phyloP scores from a whole-genome alignment of 2,329 filamentous ascomycete species.

The Cryphonectria japonica region DNA sequence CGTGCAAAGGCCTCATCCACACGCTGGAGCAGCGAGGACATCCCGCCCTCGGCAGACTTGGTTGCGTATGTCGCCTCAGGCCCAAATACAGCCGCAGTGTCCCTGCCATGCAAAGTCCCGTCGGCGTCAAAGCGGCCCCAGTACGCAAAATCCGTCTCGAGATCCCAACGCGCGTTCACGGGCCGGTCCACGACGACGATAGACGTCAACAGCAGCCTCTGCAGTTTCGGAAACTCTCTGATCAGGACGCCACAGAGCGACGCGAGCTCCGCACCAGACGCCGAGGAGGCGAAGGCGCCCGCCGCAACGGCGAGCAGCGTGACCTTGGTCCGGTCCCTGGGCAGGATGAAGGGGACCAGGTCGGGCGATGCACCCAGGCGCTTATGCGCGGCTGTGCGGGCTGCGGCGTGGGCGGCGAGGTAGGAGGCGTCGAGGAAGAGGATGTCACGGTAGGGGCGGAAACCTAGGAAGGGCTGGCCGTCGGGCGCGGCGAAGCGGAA shows the following conservation, averaged over 20 bases:
- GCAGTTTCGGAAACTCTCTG: slow-evolving; percentile 11
- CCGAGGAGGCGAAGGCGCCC: not conserved
- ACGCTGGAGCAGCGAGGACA: not conserved
- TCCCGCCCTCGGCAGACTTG: not conserved
- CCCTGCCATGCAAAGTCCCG: not conserved
- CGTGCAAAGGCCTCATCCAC: not conserved
- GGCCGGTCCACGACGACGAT: not conserved
- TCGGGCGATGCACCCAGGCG: not conserved
- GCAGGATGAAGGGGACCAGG: slow-evolving; percentile 11
- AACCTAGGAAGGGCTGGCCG: slow-evolving; percentile 12
- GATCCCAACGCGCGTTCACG: not conserved
- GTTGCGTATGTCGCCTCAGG: not conserved
- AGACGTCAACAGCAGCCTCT: not conserved
- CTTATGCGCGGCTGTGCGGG: not conserved
- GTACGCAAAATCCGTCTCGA: not conserved
- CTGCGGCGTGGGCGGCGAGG: not conserved
- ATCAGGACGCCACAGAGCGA: slow-evolving; percentile 12
- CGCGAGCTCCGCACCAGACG: not conserved
- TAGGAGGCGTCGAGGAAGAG: slow-evolving; percentile 17
- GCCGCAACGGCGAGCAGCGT: slow-evolving; percentile 6
- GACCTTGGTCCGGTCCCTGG: slow-evolving; percentile 5
- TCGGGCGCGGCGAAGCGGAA: not conserved
- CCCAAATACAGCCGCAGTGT: not conserved
- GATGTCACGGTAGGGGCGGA: slow-evolving; percentile 2
- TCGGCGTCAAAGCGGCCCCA: not conserved